A percentile compares a stretch with the other conserved stretches of the same genome.
Evolutionary conservation across 495 filamentous ascomycete genomes (phyloP).

Genomic region (Aspergillus baeticus): DNA sequence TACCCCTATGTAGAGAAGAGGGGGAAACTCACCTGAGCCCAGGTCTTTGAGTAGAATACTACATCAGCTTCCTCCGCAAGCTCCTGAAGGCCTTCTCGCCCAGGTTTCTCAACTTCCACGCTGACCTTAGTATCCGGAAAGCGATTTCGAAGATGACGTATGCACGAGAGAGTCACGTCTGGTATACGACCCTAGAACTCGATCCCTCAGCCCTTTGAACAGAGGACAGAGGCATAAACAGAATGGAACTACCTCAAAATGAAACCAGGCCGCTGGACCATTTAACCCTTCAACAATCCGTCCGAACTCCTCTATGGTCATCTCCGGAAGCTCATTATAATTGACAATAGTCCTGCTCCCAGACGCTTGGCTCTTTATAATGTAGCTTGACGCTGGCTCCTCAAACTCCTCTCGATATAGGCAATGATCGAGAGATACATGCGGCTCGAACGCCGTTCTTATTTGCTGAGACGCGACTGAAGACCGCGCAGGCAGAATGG

Average conservation of each 20-base stretch:
- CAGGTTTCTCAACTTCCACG: conserved; percentile 70
- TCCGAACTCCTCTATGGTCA: conserved; percentile 58
- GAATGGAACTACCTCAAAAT: conserved; percentile 85
- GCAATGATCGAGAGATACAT: conserved; percentile 51
- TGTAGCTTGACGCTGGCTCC: conserved; percentile 68
- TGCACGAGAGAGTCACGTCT: conserved; percentile 60
- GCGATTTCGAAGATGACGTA: conserved; percentile 51
- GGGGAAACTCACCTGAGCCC: conserved; percentile 58
- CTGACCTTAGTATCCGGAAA: conserved; percentile 54
- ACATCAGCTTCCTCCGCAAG: conserved; percentile 64
- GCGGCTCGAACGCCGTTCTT: conserved; percentile 34
- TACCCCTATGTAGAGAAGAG: not conserved
- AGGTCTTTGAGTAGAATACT: conserved; percentile 68
- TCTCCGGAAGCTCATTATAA: conserved; percentile 65
- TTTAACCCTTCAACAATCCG: conserved; percentile 29
- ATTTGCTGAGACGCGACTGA: conserved; percentile 43
- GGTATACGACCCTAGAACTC: conserved; percentile 61
- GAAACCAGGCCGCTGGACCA: conserved; percentile 54
- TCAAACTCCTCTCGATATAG: conserved; percentile 55
- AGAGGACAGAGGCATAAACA: too few species aligned
- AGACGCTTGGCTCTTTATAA: conserved; percentile 59
- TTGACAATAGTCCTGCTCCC: conserved; percentile 69
- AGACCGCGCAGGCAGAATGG: conserved; percentile 40
- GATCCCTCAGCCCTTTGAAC: too few species aligned
- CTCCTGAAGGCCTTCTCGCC: conserved; percentile 55